Evolutionary conservation across 371 early-diverging fungal species (phyloP), one percentile per base, ranked within the genome.

Genomic region (Mucor indicus): DNA sequence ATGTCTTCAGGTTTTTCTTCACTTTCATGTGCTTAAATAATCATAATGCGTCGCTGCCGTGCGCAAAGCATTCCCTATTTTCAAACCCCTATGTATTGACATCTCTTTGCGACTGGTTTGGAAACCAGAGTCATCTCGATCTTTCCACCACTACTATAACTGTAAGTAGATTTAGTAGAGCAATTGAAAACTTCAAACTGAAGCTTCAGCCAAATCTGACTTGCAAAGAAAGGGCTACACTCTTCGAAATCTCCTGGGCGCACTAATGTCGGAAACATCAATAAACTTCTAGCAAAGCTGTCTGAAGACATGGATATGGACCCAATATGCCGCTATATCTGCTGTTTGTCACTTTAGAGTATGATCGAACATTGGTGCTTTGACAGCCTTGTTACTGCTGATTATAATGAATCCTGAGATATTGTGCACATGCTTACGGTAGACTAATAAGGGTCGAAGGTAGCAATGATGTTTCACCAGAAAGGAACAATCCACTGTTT

Each of bases 41-140:
- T 29, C 30, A 29, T 29, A 12, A 29, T 29, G n/a, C n/a, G n/a
- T n/a, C n/a, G n/a, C 25, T 47, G 37, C 29, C 47, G 30, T 47
- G 38, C 37, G 47, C 47, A 38, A 23, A 47, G 29, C 37, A 47
- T 38, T 47, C 46, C 36, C 47, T 38, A 38, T 38, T 38, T 25
- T 38, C 38, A 13, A 36, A 45, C 35, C 35, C 35, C 36, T 36
- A 33, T 44, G 36, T 45, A 35, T 36, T 45, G 46, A 45, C 36
- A 45, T 45, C 36, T 45, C 46, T 45, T 45, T 45, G 46, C 46
- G 46, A 45, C 46, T 36, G 36, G 36, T 45, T 45, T 45, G 24
- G 46, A 23, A 45, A 45, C 46, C 46, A 36, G 36, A 37, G 46
- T 37, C 46, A 45, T 45, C 38, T 48, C 30, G 38, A 48, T 48